Evolutionary conservation across 2,329 filamentous ascomycete genomes (phyloP), one percentile per base, ranked within the genome.

Genomic region (Sclerotinia sclerotiorum): DNA sequence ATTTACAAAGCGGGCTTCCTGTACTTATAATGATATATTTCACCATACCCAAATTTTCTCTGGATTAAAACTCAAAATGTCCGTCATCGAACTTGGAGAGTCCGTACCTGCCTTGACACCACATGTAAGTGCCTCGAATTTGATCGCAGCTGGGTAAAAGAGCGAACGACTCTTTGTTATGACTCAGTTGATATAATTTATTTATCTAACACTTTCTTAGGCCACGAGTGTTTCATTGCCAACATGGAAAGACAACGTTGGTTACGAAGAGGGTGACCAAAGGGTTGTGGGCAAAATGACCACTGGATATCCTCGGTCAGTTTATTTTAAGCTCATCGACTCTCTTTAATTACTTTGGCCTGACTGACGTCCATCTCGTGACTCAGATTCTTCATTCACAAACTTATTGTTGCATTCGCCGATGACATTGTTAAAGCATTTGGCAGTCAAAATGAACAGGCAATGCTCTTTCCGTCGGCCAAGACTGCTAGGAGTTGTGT

Each of bases 161-260:
- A 29, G 42, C 32, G 21, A 39, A 21, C 46, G 55, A 24, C 6
- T 13, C 27, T 54, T 54, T 49, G 11, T 17, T 68, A 27, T 69
- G 66, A 72, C 54, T 70, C 70, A 70, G 32, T n/a, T 24, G 32
- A 35, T 15, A 27, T 51, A 49, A 44, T 55, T 17, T 55, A 35
- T 56, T 15, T 49, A 10, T 57, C 49, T 29, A 60, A 67, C 32
- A 29, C 39, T 54, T 27, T n/a, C n/a, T 61, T 58, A 97, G 94
- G 95, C 94, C 72, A 92, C 98, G 72, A 98, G 94, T 79, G 94
- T 98, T 54, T 98, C 95, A 21, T 83, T 99, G 35, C 95, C 95
- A 51, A 96, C 93, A 80, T 99, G 95, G 95, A 85, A 84, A 73
- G 84, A 93, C 72, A 98, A 97, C 76, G 84, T 99, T 51, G 94